These are phyloP conservation scores for Graphiopsis chlorocephala DNA, from an alignment of 2,329 filamentous ascomycete genomes.

Conservation along the genomic window DNA sequence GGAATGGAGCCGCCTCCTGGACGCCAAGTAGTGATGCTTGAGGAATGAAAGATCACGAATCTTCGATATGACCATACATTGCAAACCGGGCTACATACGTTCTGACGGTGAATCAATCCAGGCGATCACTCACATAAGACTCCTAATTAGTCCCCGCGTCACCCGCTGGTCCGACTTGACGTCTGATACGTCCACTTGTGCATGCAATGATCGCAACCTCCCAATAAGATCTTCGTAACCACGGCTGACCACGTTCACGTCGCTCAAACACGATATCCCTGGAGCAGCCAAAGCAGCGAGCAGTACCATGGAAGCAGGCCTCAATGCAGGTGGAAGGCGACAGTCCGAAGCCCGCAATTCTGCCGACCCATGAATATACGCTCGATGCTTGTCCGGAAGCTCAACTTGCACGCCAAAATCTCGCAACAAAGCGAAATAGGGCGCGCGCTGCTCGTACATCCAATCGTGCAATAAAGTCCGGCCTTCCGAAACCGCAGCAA, in stretches of 20 bases:
- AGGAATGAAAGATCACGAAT: background rate
- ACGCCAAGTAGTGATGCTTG: slow-evolving; percentile 28
- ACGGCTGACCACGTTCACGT: background rate
- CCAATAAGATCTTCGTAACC: background rate
- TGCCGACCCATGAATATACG: background rate
- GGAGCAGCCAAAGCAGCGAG: background rate
- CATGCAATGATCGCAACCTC: background rate
- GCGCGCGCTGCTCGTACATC: background rate
- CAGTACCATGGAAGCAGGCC: slow-evolving; percentile 1
- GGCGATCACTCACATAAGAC: background rate
- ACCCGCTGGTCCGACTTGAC: too few species aligned
- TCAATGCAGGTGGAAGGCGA: background rate
- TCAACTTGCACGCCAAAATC: background rate
- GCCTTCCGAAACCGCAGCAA: background rate
- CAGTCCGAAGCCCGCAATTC: background rate
- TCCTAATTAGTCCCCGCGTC: background rate
- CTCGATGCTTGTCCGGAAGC: background rate
- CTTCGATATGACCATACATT: background rate
- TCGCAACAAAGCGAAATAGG: background rate
- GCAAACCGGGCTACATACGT: background rate
- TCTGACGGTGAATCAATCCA: background rate
- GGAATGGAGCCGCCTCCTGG: slow-evolving; percentile 44
- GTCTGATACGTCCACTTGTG: background rate
- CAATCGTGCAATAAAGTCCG: slow-evolving; percentile 5
- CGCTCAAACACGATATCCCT: background rate